These are phyloP conservation scores for Clausena lansium DNA, from an alignment of 345 rosid species.

Conservation along the genomic window DNA sequence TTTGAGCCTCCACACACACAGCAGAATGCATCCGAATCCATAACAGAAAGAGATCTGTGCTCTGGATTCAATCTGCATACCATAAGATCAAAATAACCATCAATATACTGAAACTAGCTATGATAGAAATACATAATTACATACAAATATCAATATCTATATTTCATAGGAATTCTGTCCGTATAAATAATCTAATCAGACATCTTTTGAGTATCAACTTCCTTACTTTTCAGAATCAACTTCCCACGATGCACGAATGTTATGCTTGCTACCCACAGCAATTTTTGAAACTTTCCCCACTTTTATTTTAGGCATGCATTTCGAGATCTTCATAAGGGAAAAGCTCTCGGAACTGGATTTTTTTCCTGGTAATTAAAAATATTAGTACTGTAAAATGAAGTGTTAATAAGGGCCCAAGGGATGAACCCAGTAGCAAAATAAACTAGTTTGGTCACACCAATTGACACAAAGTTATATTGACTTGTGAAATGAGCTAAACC, in stretches of 20 bases:
- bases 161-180: not conserved
- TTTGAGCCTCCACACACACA: conserved; percentile 52
- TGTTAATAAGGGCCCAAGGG: not conserved
- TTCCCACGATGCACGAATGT: conserved; percentile 1
- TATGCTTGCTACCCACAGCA: conserved; percentile 13
- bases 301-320: conserved; percentile 16
- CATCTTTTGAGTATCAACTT: not conserved
- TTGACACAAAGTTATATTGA: not conserved
- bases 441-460: not conserved
- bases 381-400: not conserved
- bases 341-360: conserved; percentile 18
- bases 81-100: conserved; percentile 10
- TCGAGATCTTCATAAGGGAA: conserved; percentile 22
- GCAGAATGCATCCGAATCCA: conserved; percentile 34
- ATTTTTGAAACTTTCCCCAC: conserved; percentile 18
- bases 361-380: conserved; percentile 27
- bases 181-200: not conserved
- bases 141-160: not conserved
- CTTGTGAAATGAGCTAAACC: not conserved
- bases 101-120: not conserved
- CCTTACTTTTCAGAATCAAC: conserved; percentile 31
- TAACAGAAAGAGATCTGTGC: conserved; percentile 5
- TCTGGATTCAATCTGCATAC: conserved; percentile 27
- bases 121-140: not conserved
- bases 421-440: not conserved